phyloP scores from a whole-genome alignment of 2,329 filamentous ascomycete species.

The Scopulariopsis brevicaulis region DNA sequence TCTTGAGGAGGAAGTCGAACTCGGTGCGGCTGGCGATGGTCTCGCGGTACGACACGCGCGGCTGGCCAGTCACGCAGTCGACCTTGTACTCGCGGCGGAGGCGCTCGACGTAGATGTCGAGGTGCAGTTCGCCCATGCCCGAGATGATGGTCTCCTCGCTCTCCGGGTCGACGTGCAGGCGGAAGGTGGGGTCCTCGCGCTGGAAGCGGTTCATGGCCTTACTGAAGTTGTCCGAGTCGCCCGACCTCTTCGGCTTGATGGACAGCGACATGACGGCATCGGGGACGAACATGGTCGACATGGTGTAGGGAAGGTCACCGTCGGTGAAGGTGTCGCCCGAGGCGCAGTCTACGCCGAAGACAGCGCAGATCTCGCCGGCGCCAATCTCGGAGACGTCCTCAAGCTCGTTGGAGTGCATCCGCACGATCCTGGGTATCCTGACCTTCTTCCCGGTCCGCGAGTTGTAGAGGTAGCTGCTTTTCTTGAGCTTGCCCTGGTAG shows the following conservation, averaged over 20 bases:
- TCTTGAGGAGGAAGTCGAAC: slow-evolving; percentile 90
- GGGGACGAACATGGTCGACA: slow-evolving; percentile 97
- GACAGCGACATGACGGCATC: slow-evolving; percentile 97
- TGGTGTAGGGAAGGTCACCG: slow-evolving; percentile 80
- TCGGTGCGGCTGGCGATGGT: slow-evolving; percentile 70
- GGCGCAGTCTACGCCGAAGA: slow-evolving; percentile 95
- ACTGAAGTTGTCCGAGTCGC: slow-evolving; percentile 86
- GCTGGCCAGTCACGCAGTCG: slow-evolving; percentile 90
- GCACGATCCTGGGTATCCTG: slow-evolving; percentile 91
- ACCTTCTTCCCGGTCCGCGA: slow-evolving; percentile 92
- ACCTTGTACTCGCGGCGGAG: slow-evolving; percentile 95
- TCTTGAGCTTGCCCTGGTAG: slow-evolving; percentile 84
- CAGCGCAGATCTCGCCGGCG: slow-evolving; percentile 94
- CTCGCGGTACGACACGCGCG: slow-evolving; percentile 94
- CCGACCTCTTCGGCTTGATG: slow-evolving; percentile 89
- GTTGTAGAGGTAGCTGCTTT: slow-evolving; percentile 87
- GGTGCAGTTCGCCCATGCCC: slow-evolving; percentile 94
- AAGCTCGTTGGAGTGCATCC: slow-evolving; percentile 99
- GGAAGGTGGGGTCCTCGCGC: slow-evolving; percentile 95
- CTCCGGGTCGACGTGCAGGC: slow-evolving; percentile 83
- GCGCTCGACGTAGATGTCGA: slow-evolving; percentile 95
- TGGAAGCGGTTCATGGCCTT: slow-evolving; percentile 99
- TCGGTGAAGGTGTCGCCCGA: slow-evolving; percentile 98
- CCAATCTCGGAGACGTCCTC: slow-evolving; percentile 89
- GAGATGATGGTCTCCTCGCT: slow-evolving; percentile 96